Conservation (phyloP, 139 green algal genomes). For the Haematococcus lacustris region DNA sequence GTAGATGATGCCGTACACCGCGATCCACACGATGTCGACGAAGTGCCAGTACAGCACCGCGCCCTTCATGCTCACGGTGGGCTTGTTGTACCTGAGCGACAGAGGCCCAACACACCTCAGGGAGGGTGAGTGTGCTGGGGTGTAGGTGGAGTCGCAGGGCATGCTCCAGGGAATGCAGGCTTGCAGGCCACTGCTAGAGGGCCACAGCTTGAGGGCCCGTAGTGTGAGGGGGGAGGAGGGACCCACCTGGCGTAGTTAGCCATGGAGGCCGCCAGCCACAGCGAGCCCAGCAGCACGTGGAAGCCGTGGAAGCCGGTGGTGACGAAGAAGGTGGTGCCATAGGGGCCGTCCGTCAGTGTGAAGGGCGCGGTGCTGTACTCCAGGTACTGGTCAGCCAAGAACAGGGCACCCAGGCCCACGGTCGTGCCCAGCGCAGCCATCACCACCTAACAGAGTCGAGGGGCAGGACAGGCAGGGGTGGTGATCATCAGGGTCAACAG, state of each 20-base stretch:
- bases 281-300: slow-evolving; percentile 39
- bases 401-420: slow-evolving; percentile 31
- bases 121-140: no score
- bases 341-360: slow-evolving; percentile 35
- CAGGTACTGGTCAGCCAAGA: slow-evolving; percentile 42
- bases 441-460: no score
- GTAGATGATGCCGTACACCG: slow-evolving; percentile 37
- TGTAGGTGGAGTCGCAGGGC: no score
- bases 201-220: no score
- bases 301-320: slow-evolving; percentile 47
- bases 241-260: slow-evolving; percentile 28
- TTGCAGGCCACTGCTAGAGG: no score
- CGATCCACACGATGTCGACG: slow-evolving; percentile 49
- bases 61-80: slow-evolving; percentile 17
- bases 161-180: no score
- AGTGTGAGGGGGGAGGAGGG: no score
- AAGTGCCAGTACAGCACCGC: slow-evolving; percentile 48
- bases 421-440: slow-evolving; percentile 31
- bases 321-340: slow-evolving; percentile 44
- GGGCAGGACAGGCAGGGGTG: no score
- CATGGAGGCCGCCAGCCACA: slow-evolving; percentile 23
- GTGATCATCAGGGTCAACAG: no score
- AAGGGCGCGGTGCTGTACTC: slow-evolving; percentile 39
- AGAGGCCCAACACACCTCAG: no score
- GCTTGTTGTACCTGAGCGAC: slow-evolving; percentile 13